Evolutionary conservation across 768 basidiomycete species (phyloP).

Genomic region (Tulasnella sp.): DNA sequence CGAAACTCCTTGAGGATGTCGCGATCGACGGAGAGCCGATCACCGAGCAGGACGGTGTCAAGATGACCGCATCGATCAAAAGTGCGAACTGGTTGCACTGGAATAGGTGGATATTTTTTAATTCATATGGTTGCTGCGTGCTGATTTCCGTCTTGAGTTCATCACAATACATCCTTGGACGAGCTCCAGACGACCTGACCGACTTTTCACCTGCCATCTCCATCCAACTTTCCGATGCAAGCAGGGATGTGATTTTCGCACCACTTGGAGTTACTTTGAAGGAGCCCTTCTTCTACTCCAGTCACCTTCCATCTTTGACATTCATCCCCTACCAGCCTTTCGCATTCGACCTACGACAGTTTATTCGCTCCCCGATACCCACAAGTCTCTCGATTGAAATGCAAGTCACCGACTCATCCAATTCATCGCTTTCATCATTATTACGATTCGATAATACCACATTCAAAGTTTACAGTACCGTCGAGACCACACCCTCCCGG

Average conservation of each 20-base stretch:
- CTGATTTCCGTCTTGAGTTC: not conserved
- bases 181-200: not conserved
- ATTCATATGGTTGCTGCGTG: not conserved
- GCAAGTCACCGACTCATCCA: not conserved
- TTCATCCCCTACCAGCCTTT: not conserved
- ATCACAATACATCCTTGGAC: not conserved
- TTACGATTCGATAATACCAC: not conserved
- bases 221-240: not conserved
- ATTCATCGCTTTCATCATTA: not conserved
- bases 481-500: not conserved
- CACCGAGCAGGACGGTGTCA: not conserved
- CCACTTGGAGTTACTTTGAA: not conserved
- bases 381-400: not conserved
- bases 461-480: not conserved
- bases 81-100: not conserved
- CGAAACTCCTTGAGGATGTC: not conserved
- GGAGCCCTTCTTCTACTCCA: not conserved
- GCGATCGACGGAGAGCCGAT: not conserved
- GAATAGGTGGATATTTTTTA: not conserved
- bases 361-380: not conserved
- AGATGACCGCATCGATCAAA: not conserved
- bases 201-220: not conserved
- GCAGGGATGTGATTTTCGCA: not conserved
- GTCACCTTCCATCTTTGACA: not conserved
- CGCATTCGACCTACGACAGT: not conserved